Base-by-base conservation (phyloP, 2,329 filamentous ascomycete species). In the Phialophora verrucosa region DNA sequence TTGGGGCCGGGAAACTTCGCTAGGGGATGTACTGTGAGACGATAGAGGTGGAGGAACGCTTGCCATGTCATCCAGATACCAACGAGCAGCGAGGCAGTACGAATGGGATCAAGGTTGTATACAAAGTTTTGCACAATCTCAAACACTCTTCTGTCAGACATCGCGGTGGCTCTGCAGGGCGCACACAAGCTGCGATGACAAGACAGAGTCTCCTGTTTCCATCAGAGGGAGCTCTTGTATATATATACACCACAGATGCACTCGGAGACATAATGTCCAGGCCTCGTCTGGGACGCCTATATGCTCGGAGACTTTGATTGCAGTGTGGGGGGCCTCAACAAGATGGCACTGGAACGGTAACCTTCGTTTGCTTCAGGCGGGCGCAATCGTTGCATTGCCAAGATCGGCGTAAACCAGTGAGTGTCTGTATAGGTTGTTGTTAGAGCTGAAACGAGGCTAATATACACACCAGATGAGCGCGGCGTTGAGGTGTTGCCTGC, bases 1-100 rank as follows among this genome's bases (percentile, higher is more conserved):
- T 69, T 76, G 0, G 75, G 71, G 10, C 74, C 78, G 1, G 74
- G 76, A 49, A 74, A 70, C 10, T 64, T 60, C 8, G 65, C 59
- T 20, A 73, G 58, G 3, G 72, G 72, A 54, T 68, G 65, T 31
- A 67, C 53, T 62, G 67, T 69, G 17, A 74, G 64, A 44, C 70
- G 69, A 49, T 73, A 72, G 20, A 72, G 32, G 59, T 56, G 27
- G 25, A 70, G 42, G 12, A 55, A 25, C 12, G 17, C 25, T n/a
- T 55, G 53, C 17, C 25, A 31, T 35, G 53, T 20, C 25, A 55
- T 4, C 17, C n/a, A 55, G n/a, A 35, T 10, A 3, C 25, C 35
- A 31, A 35, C 2, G 27, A 55, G 29, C 53, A 55, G 53, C 29
- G 35, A n/a, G 17, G 31, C 17, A 35, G 53, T n/a, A 12, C 11